These are phyloP conservation scores for Lepidopterella palustris DNA, from an alignment of 495 filamentous ascomycete genomes.

Conservation along the genomic window DNA sequence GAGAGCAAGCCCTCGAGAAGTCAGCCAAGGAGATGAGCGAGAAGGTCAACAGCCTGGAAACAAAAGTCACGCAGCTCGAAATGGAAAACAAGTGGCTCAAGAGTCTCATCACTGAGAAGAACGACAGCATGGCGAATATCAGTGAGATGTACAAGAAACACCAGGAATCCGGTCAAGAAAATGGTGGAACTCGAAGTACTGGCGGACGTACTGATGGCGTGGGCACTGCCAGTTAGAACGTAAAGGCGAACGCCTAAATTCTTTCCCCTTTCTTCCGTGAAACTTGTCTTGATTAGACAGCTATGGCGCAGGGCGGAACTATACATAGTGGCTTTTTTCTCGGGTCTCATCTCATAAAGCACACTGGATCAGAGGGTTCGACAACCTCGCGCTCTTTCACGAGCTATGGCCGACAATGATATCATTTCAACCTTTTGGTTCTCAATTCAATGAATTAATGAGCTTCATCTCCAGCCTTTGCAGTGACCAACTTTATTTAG, in stretches of 20 bases:
- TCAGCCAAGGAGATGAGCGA: constrained; percentile 86
- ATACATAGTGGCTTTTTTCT: not conserved
- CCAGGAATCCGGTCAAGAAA: constrained; percentile 17
- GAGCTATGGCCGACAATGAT: no score
- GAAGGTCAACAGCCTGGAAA: constrained; percentile 71
- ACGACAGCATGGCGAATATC: constrained; percentile 46
- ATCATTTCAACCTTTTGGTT: no score
- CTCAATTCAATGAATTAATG: no score
- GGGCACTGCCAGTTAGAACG: constrained; percentile 10
- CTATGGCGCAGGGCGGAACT: not conserved
- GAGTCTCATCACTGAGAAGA: constrained; percentile 89
- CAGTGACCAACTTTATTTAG: no score
- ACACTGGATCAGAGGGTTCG: no score
- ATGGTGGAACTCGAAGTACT: constrained; percentile 16
- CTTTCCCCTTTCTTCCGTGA: not conserved
- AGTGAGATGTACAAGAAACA: constrained; percentile 19
- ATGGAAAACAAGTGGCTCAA: constrained; percentile 97
- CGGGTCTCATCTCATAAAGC: no score
- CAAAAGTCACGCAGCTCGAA: constrained; percentile 76
- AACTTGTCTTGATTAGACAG: not conserved
- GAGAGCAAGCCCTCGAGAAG: constrained; percentile 87
- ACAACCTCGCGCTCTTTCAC: no score
- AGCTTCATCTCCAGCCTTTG: no score
- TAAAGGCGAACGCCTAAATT: constrained; percentile 29
- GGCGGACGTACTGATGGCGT: constrained; percentile 25